Percentiles rank a stretch among this genome's conserved stretches.
phyloP scores from a whole-genome alignment of 1,284 basidiomycete species.

The Cryptococcus jaspeensis region DNA sequence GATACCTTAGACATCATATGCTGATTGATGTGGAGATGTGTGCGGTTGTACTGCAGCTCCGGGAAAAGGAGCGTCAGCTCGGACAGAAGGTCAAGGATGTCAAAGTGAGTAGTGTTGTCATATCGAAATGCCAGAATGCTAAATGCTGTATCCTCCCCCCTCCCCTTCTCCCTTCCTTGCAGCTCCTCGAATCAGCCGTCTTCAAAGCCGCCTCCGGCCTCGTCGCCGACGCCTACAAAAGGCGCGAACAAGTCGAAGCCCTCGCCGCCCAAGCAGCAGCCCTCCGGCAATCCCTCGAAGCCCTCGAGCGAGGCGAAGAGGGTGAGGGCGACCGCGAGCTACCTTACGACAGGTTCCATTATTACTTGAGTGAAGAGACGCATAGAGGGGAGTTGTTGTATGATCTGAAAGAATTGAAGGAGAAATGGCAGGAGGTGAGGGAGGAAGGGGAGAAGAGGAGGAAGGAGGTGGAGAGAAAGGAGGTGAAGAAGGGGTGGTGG shows the following conservation, averaged over 20 bases:
- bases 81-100: slow-evolving; percentile 33
- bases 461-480: slow-evolving; percentile 14
- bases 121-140: not conserved
- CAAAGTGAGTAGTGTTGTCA: slow-evolving; percentile 23
- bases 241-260: slow-evolving; percentile 18
- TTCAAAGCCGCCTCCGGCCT: slow-evolving; percentile 29
- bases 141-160: not conserved
- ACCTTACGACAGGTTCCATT: slow-evolving; percentile 34
- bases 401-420: slow-evolving; percentile 32
- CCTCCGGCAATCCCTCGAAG: slow-evolving; percentile 18
- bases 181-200: slow-evolving; percentile 26
- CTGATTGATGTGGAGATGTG: slow-evolving; percentile 43
- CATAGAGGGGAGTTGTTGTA: slow-evolving; percentile 36
- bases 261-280: slow-evolving; percentile 19
- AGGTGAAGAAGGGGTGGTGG: slow-evolving; percentile 6
- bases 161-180: not conserved
- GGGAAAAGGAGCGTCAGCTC: slow-evolving; percentile 28
- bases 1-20: slow-evolving; percentile 28
- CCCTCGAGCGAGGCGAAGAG: slow-evolving; percentile 9
- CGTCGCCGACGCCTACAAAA: slow-evolving; percentile 22
- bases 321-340: slow-evolving; percentile 20
- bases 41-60: slow-evolving; percentile 32
- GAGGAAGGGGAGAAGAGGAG: slow-evolving; percentile 17
- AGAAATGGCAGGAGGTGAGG: slow-evolving; percentile 35
- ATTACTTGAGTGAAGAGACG: slow-evolving; percentile 40